A percentile compares a stretch with the other conserved stretches of the same genome.
Conservation (phyloP, 441 rosid genomes). For the Aleurites moluccanus region DNA sequence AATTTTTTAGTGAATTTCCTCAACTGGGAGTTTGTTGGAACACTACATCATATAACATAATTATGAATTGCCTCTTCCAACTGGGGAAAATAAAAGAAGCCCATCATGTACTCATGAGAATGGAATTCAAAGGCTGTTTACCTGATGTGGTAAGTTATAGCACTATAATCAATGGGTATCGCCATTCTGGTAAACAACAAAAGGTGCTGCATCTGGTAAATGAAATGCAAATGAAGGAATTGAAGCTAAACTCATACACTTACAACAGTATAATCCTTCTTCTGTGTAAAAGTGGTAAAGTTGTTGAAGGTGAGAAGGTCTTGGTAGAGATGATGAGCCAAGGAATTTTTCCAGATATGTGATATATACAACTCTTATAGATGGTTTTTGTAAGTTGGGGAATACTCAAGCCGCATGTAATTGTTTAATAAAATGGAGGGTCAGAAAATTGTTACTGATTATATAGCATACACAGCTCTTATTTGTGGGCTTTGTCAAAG, state of each 20-base stretch:
- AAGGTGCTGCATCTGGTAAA: slow-evolving; percentile 55
- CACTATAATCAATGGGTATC: slow-evolving; percentile 75
- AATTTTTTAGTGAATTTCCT: slow-evolving; percentile 55
- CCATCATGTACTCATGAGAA: slow-evolving; percentile 59
- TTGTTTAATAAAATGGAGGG: slow-evolving; percentile 60
- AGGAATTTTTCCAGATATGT: slow-evolving; percentile 59
- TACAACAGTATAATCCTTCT: slow-evolving; percentile 62
- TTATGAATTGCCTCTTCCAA: slow-evolving; percentile 59
- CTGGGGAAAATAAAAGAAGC: slow-evolving; percentile 68
- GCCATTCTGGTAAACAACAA: slow-evolving; percentile 48
- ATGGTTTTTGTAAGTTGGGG: slow-evolving; percentile 73
- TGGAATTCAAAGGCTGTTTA: slow-evolving; percentile 61
- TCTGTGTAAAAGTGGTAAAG: slow-evolving; percentile 55
- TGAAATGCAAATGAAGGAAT: slow-evolving; percentile 61
- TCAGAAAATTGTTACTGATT: slow-evolving; percentile 51
- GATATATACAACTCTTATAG: slow-evolving; percentile 73
- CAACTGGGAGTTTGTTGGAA: slow-evolving; percentile 70
- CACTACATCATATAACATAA: slow-evolving; percentile 63
- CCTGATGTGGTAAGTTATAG: slow-evolving; percentile 90
- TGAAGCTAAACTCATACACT: slow-evolving; percentile 72
- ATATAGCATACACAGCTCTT: slow-evolving; percentile 66
- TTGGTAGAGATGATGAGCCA: slow-evolving; percentile 60
- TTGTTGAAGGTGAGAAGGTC: slow-evolving; percentile 55
- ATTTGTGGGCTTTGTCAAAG: slow-evolving; percentile 64
- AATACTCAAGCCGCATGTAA: slow-evolving; percentile 47